These are phyloP conservation scores for Protoeuglena noctilucae DNA, from an alignment of 139 green algal species.

Conservation along the genomic window DNA sequence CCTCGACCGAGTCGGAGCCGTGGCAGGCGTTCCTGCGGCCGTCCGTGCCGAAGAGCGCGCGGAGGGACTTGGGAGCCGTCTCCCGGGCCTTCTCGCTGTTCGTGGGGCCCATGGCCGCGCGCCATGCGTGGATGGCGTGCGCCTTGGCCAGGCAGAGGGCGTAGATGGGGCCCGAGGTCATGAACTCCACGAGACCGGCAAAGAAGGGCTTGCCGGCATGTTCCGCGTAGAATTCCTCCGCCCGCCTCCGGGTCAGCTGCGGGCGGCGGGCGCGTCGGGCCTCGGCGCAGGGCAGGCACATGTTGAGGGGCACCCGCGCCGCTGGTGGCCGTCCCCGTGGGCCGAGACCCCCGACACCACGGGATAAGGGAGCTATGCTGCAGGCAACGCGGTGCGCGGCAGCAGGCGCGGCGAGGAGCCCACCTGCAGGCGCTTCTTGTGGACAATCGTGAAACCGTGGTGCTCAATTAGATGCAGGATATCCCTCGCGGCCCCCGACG, in stretches of 20 bases:
- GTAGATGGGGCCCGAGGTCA: conserved; percentile 54
- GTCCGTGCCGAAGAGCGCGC: conserved; percentile 57
- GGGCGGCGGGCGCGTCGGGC: not conserved
- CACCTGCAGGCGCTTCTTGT: conserved; percentile 38
- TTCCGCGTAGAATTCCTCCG: conserved; percentile 68
- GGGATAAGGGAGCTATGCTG: too few relatives aligned
- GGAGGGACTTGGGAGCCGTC: conserved; percentile 28
- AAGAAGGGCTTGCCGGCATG: conserved; percentile 63
- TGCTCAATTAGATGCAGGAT: conserved; percentile 55
- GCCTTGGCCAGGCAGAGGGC: conserved; percentile 44
- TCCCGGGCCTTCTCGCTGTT: conserved; percentile 36
- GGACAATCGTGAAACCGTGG: conserved; percentile 50
- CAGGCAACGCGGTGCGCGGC: too few relatives aligned
- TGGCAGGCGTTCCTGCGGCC: conserved; percentile 57
- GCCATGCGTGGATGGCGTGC: conserved; percentile 46
- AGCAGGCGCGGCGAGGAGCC: too few relatives aligned
- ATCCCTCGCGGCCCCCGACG: conserved; percentile 26
- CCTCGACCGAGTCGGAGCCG: conserved; percentile 59
- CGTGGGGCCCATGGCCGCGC: conserved; percentile 57
- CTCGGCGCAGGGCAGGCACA: too few relatives aligned
- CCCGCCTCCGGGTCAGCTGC: conserved; percentile 32
- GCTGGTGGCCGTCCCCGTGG: too few relatives aligned
- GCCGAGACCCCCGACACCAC: too few relatives aligned
- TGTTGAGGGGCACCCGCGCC: too few relatives aligned
- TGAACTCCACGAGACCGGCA: conserved; percentile 44